Evolutionary conservation across 73 alveolate species (phyloP).

Genomic region (Symbiodinium natans): DNA sequence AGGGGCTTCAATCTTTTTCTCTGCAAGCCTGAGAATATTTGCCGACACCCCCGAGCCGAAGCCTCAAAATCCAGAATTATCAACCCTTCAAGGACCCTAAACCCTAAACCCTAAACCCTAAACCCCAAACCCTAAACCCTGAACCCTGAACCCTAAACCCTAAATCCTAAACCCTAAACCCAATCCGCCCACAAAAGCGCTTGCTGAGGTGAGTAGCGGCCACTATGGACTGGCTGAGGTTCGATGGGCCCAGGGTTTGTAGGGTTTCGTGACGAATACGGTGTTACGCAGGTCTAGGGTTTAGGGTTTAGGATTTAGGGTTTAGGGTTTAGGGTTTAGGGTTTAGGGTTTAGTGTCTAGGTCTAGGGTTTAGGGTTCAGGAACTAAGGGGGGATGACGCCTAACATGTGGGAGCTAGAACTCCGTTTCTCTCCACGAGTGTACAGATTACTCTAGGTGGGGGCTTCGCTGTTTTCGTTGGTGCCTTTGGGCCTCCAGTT

Average conservation of each 20-base stretch:
- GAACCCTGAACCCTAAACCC: not conserved
- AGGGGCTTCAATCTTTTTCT: too few relatives aligned
- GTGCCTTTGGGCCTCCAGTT: too few relatives aligned
- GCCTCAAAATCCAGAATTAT: too few relatives aligned
- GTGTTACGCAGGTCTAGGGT: not conserved
- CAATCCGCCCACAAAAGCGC: not conserved
- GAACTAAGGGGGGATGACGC: not conserved
- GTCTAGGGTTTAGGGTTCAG: not conserved
- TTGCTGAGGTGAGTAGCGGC: constrained; percentile 61
- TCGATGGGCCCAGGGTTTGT: not conserved
- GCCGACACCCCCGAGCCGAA: too few relatives aligned
- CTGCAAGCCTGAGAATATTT: too few relatives aligned
- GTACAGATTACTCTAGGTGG: too few relatives aligned
- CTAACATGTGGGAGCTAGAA: not conserved
- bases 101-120: too few relatives aligned
- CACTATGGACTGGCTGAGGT: constrained; percentile 67
- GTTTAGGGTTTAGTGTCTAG: too few relatives aligned
- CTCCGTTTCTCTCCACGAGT: too few relatives aligned
- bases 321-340: not conserved
- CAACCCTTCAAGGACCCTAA: too few relatives aligned
- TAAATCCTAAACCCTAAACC: not conserved
- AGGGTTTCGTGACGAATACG: too few relatives aligned
- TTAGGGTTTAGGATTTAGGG: not conserved
- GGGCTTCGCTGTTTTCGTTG: too few relatives aligned
- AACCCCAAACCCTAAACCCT: not conserved